A percentile compares a stretch with the other conserved stretches of the same genome.
Conservation (phyloP, 1,139 yeast species). For the Fermentozyma sake region DNA sequence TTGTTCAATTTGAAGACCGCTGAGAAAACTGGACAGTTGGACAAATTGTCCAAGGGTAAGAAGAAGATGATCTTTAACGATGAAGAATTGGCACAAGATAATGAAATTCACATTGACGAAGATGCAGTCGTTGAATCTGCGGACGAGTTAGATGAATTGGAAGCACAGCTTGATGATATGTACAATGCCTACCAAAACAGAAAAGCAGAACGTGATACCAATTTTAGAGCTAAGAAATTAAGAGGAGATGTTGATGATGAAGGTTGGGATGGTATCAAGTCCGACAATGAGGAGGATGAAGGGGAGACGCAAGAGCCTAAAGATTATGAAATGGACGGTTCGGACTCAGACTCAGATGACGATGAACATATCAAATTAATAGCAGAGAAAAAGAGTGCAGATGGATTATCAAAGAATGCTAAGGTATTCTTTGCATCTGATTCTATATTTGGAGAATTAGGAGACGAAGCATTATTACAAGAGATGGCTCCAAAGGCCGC, state of each 20-base stretch:
- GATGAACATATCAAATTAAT: conserved; percentile 71
- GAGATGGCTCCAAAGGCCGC: conserved; percentile 18
- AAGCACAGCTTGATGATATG: conserved; percentile 78
- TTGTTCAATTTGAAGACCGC: conserved; percentile 80
- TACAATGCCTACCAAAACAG: conserved; percentile 69
- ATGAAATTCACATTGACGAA: conserved; percentile 48
- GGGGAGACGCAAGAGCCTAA: conserved; percentile 38
- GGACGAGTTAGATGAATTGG: conserved; percentile 67
- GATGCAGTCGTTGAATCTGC: conserved; percentile 41
- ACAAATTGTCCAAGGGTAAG: conserved; percentile 74
- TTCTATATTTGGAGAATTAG: conserved; percentile 65
- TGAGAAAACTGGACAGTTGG: conserved; percentile 77
- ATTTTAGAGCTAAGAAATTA: conserved; percentile 70
- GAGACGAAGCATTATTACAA: conserved; percentile 39
- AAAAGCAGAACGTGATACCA: conserved; percentile 75
- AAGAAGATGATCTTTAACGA: conserved; percentile 67
- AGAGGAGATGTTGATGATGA: conserved; percentile 79
- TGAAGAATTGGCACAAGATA: conserved; percentile 50
- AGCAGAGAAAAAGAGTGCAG: conserved; percentile 46
- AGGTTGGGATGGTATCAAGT: conserved; percentile 82
- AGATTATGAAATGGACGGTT: conserved; percentile 42
- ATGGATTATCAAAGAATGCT: conserved; percentile 67
- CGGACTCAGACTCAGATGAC: conserved; percentile 57
- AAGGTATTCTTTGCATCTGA: conserved; percentile 70
- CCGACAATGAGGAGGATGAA: conserved; percentile 35